Evolutionary conservation across 148 eudicot genomes (phyloP).

Genomic region (Vaccinium myrtillus): DNA sequence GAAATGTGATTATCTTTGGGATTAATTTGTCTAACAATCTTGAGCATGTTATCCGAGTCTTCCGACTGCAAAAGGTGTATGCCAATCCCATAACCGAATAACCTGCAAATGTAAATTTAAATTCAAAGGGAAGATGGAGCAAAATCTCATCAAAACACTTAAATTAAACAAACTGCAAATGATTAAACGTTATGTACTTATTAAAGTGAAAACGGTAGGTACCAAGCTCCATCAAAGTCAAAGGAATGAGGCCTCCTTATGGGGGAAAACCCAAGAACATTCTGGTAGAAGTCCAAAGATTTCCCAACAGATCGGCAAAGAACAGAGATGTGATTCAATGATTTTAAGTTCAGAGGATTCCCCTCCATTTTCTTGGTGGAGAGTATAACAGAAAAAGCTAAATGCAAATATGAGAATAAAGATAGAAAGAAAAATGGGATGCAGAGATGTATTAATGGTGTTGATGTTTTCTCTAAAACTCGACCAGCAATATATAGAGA

Average conservation of each 20-base stretch:
- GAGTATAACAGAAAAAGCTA: no score
- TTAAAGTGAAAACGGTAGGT: neutral
- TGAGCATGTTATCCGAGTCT: constrained; percentile 25
- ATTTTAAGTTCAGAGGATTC: constrained; percentile 40
- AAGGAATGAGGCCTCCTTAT: constrained; percentile 46
- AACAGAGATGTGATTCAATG: constrained; percentile 51
- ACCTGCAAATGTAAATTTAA: constrained; percentile 20
- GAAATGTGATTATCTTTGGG: constrained; percentile 62
- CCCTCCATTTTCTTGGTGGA: constrained; percentile 15
- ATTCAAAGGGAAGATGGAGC: neutral
- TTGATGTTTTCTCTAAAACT: no score
- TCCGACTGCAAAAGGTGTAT: constrained; percentile 50
- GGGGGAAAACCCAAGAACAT: constrained; percentile 47
- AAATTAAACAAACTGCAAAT: no score
- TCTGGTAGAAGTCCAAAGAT: constrained; percentile 46
- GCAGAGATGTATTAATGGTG: no score
- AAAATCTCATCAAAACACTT: no score
- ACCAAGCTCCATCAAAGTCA: constrained; percentile 58
- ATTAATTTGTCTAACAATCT: constrained; percentile 30
- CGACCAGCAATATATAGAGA: no score
- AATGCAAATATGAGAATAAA: no score
- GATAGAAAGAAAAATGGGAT: no score
- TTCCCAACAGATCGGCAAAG: constrained; percentile 40
- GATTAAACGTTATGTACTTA: no score
- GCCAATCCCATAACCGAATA: constrained; percentile 48